Conservation (phyloP, 805 yeast genomes). For the Zygoascus flipseniorum region DNA sequence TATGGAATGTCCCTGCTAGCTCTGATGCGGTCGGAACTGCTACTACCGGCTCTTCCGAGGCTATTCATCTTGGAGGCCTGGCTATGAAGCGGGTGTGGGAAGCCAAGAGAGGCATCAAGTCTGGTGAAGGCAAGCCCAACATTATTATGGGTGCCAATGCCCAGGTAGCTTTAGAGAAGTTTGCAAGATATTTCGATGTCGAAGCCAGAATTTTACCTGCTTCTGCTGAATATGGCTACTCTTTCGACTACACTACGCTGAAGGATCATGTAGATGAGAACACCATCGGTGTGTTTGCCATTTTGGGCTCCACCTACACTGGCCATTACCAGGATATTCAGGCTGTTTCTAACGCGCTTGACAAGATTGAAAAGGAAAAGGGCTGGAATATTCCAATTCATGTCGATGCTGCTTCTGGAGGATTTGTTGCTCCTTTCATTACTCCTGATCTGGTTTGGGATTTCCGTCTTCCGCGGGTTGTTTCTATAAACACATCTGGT, state of each 20-base stretch:
- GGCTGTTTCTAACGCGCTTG: constrained; percentile 53
- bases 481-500: constrained; percentile 81
- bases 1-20: constrained; percentile 67
- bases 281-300: constrained; percentile 85
- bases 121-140: constrained; percentile 47
- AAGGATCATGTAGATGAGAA: constrained; percentile 72
- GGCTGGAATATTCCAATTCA: constrained; percentile 74
- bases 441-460: constrained; percentile 80
- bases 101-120: constrained; percentile 41
- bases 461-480: constrained; percentile 67
- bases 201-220: constrained; percentile 73
- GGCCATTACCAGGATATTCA: constrained; percentile 82
- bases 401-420: constrained; percentile 93
- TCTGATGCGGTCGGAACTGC: constrained; percentile 69
- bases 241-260: constrained; percentile 53
- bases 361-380: constrained; percentile 55
- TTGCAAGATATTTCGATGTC: constrained; percentile 89
- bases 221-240: constrained; percentile 47
- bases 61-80: constrained; percentile 86
- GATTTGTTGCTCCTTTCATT: constrained; percentile 75
- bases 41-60: constrained; percentile 91
- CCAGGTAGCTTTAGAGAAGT: constrained; percentile 90
- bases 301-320: constrained; percentile 86
- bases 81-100: constrained; percentile 92
- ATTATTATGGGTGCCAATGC: constrained; percentile 89